Conservation (phyloP, 371 early-diverging fungal species). For the Apophysomyces sp. region DNA sequence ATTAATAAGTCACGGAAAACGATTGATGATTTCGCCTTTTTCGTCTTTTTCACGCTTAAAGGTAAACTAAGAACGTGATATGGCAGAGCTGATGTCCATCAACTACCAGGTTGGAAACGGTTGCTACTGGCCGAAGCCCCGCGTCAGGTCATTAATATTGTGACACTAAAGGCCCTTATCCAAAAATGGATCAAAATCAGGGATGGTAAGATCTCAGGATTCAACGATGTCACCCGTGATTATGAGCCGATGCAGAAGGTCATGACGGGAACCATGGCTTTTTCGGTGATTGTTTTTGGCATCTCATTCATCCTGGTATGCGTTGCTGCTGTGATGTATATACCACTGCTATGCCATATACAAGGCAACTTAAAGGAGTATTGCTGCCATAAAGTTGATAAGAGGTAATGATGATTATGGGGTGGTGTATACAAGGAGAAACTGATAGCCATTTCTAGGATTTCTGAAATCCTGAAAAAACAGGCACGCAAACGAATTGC, state of each 20-base stretch:
- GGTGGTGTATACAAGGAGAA: neutral
- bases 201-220: conserved; percentile 8
- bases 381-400: conserved; percentile 90
- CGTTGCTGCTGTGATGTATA: conserved; percentile 70
- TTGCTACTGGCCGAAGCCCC: conserved; percentile 85
- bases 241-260: conserved; percentile 25
- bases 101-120: conserved; percentile 75
- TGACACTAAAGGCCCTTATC: conserved; percentile 29
- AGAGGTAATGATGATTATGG: conserved; percentile 49
- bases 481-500: conserved; percentile 18
- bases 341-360: conserved; percentile 80
- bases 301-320: conserved; percentile 59
- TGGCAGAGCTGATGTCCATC: neutral
- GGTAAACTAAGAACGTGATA: conserved; percentile 38
- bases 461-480: conserved; percentile 16
- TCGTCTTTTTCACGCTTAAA: conserved; percentile 82
- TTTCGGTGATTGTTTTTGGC: conserved; percentile 36
- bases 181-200: conserved; percentile 29
- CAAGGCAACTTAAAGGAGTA: conserved; percentile 91
- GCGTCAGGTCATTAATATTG: conserved; percentile 69
- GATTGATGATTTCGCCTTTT: conserved; percentile 77
- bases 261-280: conserved; percentile 45
- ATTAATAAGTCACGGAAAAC: conserved; percentile 65
- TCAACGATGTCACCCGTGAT: conserved; percentile 26
- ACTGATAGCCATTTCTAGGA: conserved; percentile 1